Conservation (phyloP, 495 filamentous ascomycete genomes). For the Trichoderma parareesei region DNA sequence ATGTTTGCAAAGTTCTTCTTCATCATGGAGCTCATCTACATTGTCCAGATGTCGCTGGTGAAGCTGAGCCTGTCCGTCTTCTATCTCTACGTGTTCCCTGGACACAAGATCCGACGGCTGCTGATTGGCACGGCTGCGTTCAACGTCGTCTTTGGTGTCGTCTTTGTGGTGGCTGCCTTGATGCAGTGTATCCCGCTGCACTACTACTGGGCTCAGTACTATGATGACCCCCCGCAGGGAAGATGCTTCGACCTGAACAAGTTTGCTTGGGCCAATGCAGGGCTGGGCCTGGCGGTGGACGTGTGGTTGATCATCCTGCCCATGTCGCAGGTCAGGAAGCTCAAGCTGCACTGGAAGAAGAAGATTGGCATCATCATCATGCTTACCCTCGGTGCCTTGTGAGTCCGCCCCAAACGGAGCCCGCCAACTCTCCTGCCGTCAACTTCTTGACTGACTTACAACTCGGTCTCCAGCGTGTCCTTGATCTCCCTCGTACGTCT, state of each 20-base stretch:
- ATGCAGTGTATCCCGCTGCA: constrained; percentile 25
- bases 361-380: constrained; percentile 43
- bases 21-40: constrained; percentile 23
- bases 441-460: not conserved
- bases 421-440: too few relatives aligned
- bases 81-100: constrained; percentile 26
- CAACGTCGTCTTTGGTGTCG: constrained; percentile 15
- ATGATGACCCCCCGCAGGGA: constrained; percentile 18
- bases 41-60: constrained; percentile 22
- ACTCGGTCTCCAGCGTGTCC: constrained; percentile 11
- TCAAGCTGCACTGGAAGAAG: constrained; percentile 37
- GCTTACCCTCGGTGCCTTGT: constrained; percentile 48
- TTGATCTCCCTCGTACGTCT: constrained; percentile 16
- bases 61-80: constrained; percentile 38
- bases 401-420: constrained; percentile 12
- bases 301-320: constrained; percentile 44
- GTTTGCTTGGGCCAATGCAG: constrained; percentile 35
- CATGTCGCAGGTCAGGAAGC: constrained; percentile 32
- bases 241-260: constrained; percentile 18
- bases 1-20: constrained; percentile 18
- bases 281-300: constrained; percentile 46
- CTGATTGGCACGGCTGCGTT: constrained; percentile 20
- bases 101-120: constrained; percentile 14
- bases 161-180: constrained; percentile 15
- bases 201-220: constrained; percentile 23